These are phyloP conservation scores for Malus hybrid DNA, from an alignment of 331 rosid species.

Conservation along the genomic window DNA sequence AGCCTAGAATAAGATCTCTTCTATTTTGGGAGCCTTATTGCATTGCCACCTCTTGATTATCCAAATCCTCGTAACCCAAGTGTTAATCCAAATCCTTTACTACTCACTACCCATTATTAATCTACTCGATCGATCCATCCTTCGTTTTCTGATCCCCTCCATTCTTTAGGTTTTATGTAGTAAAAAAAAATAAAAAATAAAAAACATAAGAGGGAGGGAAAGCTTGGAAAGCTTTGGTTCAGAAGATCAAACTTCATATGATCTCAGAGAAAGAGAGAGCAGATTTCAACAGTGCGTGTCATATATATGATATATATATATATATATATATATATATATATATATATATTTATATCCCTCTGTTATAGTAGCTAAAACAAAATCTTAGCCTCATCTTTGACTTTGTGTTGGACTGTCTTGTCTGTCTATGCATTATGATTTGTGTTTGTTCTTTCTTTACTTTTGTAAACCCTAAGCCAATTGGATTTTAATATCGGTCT, in stretches of 20 bases:
- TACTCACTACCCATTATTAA: slow-evolving; percentile 9
- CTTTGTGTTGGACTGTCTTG: slow-evolving; percentile 38
- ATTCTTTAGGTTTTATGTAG: slow-evolving; percentile 20
- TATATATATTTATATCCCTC: background rate
- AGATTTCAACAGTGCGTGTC: background rate
- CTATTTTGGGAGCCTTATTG: slow-evolving; percentile 66
- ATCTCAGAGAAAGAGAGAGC: slow-evolving; percentile 2
- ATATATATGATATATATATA: background rate
- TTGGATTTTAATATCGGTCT: slow-evolving; percentile 35
- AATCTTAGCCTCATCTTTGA: slow-evolving; percentile 50
- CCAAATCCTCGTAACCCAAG: background rate
- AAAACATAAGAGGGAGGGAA: background rate
- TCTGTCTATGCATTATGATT: slow-evolving; percentile 24
- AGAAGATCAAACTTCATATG: slow-evolving; percentile 4
- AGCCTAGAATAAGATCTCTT: slow-evolving; percentile 50
- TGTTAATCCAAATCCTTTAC: slow-evolving; percentile 21
- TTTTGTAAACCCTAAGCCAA: slow-evolving; percentile 38
- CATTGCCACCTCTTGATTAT: slow-evolving; percentile 81
- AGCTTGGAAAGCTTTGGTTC: slow-evolving; percentile 20
- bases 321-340: no score
- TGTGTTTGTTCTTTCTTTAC: slow-evolving; percentile 11
- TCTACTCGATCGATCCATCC: slow-evolving; percentile 5
- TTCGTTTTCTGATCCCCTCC: slow-evolving; percentile 18
- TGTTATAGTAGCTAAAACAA: slow-evolving; percentile 9
- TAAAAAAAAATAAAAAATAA: slow-evolving; percentile 17